phyloP scores from a whole-genome alignment of 495 filamentous ascomycete genomes.

The Trichoderma parareesei region DNA sequence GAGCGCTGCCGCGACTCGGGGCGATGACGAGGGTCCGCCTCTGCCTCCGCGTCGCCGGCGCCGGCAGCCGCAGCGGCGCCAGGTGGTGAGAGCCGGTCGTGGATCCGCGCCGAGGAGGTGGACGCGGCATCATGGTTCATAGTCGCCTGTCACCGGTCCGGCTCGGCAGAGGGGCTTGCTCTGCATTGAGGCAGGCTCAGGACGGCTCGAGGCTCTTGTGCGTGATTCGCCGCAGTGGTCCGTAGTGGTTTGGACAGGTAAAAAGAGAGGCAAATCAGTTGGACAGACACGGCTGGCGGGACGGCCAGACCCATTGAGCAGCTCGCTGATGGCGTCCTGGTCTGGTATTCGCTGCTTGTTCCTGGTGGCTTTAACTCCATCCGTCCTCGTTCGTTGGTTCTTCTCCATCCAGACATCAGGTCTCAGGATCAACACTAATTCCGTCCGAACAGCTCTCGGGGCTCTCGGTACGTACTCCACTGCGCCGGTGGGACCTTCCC shows the following conservation, averaged over 20 bases:
- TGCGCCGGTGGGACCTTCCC: neutral
- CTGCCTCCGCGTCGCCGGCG: constrained; percentile 16
- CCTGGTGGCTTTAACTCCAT: neutral
- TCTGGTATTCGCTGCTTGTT: neutral
- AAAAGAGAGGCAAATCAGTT: too few species aligned
- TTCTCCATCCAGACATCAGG: too few species aligned
- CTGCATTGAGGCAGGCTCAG: constrained; percentile 3
- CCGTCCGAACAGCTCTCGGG: neutral
- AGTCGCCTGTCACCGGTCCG: constrained; percentile 17
- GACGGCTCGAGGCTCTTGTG: neutral
- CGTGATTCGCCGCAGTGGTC: neutral
- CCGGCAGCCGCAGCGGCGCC: constrained; percentile 16
- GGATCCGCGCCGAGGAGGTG: constrained; percentile 40
- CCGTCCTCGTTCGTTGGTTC: too few species aligned
- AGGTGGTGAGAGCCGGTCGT: constrained; percentile 21
- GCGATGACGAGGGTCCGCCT: constrained; percentile 16
- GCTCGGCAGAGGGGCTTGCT: constrained; percentile 1
- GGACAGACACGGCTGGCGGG: neutral
- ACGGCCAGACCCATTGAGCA: neutral
- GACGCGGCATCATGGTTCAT: constrained; percentile 62
- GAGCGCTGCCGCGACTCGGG: constrained; percentile 16
- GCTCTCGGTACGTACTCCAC: neutral
- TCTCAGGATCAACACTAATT: constrained; percentile 8
- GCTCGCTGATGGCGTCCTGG: constrained; percentile 1
- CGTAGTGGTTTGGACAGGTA: too few species aligned